Evolutionary conservation across 768 basidiomycete genomes (phyloP), one percentile per base, ranked within the genome.

Genomic region (Lentinula guzmanii): DNA sequence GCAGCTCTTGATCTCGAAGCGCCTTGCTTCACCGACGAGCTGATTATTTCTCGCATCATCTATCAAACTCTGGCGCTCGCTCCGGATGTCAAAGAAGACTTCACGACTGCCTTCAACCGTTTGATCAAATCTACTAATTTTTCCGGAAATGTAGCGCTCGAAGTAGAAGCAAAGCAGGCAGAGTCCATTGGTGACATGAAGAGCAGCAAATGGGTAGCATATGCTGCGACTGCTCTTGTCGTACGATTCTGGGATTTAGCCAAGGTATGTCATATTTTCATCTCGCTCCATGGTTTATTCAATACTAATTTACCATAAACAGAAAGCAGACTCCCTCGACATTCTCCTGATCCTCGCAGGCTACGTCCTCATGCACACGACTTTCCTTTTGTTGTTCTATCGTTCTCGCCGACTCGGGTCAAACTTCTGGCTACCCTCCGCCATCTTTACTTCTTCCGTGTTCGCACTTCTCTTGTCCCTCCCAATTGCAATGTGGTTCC

Each of bases 321-420:
- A 91, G 86, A 93, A 94, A 77, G 95, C 97, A 10, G 93, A 97
- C 73, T 95, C 94, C 0, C 84, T 95, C 24, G 97, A 99, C 74
- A 98, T 99, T 68, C 79, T 96, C 58, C 86, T 98, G 64, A 93
- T 99, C 67, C 83, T 98, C 18, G 81, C 91, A 10, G 97, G 96
- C 13, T 98, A 98, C 72, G 75, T 95, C 58, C 81, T 98, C 50
- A 98, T 99, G 97, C 95, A 98, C 76, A 82, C 80, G 4, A 96
- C 95, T 2, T 98, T 99, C 76, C 86, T 95, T 71, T 87, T 93
- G 56, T 83, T 98, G 56, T 90, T 96, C 75, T 78, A 89, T 65
- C 90, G 91, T 64, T 93, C 95, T 64, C 85, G 96, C 24, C 85
- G 87, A 18, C 82, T 99, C 35, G 94, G 94, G 75, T 77, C 80